Conservation (phyloP, 1,139 yeast genomes). For the Candida tetrigidarum region DNA sequence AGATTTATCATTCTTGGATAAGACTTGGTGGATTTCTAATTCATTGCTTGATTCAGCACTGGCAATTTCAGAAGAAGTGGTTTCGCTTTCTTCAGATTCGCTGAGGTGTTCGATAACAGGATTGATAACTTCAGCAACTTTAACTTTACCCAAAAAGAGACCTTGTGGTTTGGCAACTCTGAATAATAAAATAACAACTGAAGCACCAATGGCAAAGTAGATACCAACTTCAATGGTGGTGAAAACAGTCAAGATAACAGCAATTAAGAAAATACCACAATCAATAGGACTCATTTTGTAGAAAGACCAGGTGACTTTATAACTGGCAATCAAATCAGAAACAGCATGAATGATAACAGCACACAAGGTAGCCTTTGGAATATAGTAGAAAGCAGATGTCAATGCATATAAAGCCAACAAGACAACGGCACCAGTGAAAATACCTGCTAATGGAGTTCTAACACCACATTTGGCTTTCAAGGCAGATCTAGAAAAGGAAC, state of each 20-base stretch:
- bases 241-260: slow-evolving; percentile 80
- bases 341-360: slow-evolving; percentile 98
- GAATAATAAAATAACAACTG: slow-evolving; percentile 73
- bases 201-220: slow-evolving; percentile 87
- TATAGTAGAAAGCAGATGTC: slow-evolving; percentile 82
- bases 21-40: slow-evolving; percentile 49
- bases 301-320: slow-evolving; percentile 70
- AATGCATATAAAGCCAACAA: slow-evolving; percentile 83
- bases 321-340: slow-evolving; percentile 79
- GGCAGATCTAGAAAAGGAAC: slow-evolving; percentile 95
- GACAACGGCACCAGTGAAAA: slow-evolving; percentile 89
- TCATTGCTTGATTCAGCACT: slow-evolving; percentile 26
- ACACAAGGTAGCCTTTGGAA: slow-evolving; percentile 85
- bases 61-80: slow-evolving; percentile 16
- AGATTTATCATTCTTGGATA: slow-evolving; percentile 30
- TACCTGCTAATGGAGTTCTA: slow-evolving; percentile 91
- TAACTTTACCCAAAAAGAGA: slow-evolving; percentile 77
- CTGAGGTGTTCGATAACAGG: slow-evolving; percentile 43
- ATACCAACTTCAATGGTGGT: slow-evolving; percentile 87
- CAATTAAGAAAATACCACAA: slow-evolving; percentile 72
- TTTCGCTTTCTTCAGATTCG: slow-evolving; percentile 10
- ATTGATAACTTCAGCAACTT: slow-evolving; percentile 68
- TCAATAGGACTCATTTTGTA: slow-evolving; percentile 82
- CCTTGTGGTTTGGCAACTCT: slow-evolving; percentile 84
- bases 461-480: slow-evolving; percentile 96